Percentiles rank a stretch among this genome's conserved stretches.
Evolutionary conservation across 2,329 filamentous ascomycete species (phyloP).

Genomic region (Ophiocordyceps camponoti-rufipedis): DNA sequence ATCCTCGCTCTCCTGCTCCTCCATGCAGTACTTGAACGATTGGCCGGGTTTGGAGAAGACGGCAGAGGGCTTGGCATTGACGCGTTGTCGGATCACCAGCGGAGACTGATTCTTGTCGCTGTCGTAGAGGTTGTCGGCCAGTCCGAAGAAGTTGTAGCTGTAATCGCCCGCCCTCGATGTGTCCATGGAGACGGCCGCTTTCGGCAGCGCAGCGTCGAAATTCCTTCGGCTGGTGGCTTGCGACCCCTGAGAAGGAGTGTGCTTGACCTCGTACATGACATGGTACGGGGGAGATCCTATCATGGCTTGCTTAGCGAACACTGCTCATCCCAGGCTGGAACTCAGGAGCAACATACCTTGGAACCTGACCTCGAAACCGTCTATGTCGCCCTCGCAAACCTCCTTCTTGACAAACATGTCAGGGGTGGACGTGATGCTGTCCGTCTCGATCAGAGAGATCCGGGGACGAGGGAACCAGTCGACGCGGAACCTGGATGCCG

Average conservation of each 20-base stretch:
- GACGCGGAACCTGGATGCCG: constrained; percentile 59
- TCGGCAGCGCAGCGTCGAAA: constrained; percentile 58
- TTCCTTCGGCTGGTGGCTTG: constrained; percentile 48
- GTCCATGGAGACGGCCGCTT: constrained; percentile 69
- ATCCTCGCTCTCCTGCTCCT: constrained; percentile 66
- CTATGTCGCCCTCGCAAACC: constrained; percentile 88
- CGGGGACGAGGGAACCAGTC: constrained; percentile 72
- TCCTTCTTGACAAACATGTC: constrained; percentile 53
- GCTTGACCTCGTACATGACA: constrained; percentile 62
- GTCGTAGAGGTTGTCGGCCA: constrained; percentile 77
- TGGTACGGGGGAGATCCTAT: constrained; percentile 63
- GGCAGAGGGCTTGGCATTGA: constrained; percentile 69
- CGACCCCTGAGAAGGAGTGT: constrained; percentile 49
- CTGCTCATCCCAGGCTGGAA: neutral
- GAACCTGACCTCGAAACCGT: constrained; percentile 66
- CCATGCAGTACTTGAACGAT: constrained; percentile 88
- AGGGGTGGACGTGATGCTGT: constrained; percentile 33
- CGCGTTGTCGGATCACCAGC: constrained; percentile 59
- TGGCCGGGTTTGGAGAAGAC: constrained; percentile 73
- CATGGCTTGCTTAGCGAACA: constrained; percentile 14
- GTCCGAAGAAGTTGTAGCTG: constrained; percentile 66
- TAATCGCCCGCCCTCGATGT: constrained; percentile 69
- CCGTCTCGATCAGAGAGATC: constrained; percentile 46
- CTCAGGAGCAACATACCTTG: constrained; percentile 35
- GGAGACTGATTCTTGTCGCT: constrained; percentile 48